Evolutionary conservation across 2,329 filamentous ascomycete genomes (phyloP).

Genomic region (Tolypocladium album): DNA sequence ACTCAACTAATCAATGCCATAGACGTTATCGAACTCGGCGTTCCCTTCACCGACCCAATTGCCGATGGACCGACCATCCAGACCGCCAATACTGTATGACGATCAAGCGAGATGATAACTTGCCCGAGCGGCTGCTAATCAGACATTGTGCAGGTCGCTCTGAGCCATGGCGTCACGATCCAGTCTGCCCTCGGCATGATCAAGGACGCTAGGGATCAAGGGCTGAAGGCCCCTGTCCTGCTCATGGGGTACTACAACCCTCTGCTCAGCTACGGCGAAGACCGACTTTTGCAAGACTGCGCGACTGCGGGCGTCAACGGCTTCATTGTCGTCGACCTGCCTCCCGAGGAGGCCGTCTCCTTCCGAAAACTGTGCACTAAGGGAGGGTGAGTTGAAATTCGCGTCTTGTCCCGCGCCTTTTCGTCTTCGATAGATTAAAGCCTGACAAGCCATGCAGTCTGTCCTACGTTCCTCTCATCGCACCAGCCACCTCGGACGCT

Average conservation of each 20-base stretch:
- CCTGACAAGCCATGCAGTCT: conserved; percentile 38
- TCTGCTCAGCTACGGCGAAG: conserved; percentile 86
- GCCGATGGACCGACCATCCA: conserved; percentile 97
- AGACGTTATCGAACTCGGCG: conserved; percentile 90
- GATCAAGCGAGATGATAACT: conserved; percentile 7
- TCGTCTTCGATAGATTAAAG: background rate
- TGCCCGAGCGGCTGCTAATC: background rate
- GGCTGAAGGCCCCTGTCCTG: conserved; percentile 72
- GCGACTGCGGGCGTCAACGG: conserved; percentile 81
- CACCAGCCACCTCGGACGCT: conserved; percentile 80
- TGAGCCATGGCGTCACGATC: conserved; percentile 82
- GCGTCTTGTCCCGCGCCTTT: background rate
- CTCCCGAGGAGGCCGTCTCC: conserved; percentile 87
- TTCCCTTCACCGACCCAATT: conserved; percentile 96
- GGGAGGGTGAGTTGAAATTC: conserved; percentile 48
- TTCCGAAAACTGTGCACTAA: conserved; percentile 78
- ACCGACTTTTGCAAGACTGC: conserved; percentile 75
- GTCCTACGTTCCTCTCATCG: conserved; percentile 94
- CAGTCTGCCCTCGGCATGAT: conserved; percentile 73
- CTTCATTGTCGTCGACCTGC: conserved; percentile 93
- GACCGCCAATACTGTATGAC: conserved; percentile 71
- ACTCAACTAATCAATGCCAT: background rate
- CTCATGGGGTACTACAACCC: conserved; percentile 99
- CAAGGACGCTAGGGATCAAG: conserved; percentile 63
- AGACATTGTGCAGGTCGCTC: conserved; percentile 41